Evolutionary conservation across 2,329 filamentous ascomycete species (phyloP).

Genomic region (Thermoascus crustaceus): DNA sequence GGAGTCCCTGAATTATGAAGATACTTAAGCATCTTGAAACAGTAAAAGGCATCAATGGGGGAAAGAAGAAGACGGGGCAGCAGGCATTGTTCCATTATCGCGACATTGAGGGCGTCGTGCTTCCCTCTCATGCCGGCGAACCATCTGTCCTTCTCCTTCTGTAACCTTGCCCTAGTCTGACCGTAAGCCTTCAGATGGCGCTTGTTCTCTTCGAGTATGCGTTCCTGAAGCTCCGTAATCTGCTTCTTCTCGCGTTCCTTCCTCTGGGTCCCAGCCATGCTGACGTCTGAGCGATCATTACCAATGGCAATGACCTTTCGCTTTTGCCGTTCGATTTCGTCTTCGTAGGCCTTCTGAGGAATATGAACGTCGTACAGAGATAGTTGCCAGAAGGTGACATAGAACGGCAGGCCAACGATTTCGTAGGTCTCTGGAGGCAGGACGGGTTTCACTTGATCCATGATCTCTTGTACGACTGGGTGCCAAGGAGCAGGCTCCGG

Average conservation of each 20-base stretch:
- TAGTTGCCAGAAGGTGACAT: slow-evolving; percentile 85
- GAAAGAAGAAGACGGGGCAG: slow-evolving; percentile 81
- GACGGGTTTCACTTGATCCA: slow-evolving; percentile 56
- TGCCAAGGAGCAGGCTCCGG: slow-evolving; percentile 48
- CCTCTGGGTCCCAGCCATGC: slow-evolving; percentile 54
- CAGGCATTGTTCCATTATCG: slow-evolving; percentile 81
- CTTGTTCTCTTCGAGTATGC: slow-evolving; percentile 65
- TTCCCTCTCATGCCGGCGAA: slow-evolving; percentile 61
- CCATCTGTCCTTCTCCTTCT: slow-evolving; percentile 69
- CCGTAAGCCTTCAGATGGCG: slow-evolving; percentile 59
- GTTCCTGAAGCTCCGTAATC: slow-evolving; percentile 59
- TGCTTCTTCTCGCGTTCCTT: slow-evolving; percentile 64
- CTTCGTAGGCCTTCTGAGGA: slow-evolving; percentile 67
- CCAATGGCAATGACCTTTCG: slow-evolving; percentile 59
- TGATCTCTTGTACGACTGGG: slow-evolving; percentile 64
- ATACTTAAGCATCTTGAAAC: slow-evolving; percentile 76
- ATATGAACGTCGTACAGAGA: slow-evolving; percentile 73
- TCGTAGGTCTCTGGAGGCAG: slow-evolving; percentile 58
- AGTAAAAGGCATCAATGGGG: slow-evolving; percentile 79
- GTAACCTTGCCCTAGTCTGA: slow-evolving; percentile 60
- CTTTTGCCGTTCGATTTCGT: slow-evolving; percentile 62
- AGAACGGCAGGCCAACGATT: slow-evolving; percentile 71
- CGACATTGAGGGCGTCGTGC: slow-evolving; percentile 60
- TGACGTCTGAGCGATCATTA: slow-evolving; percentile 65
- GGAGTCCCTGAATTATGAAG: slow-evolving; percentile 77